phyloP scores from a whole-genome alignment of 1,284 basidiomycete species.

The Heliocybe sulcata region DNA sequence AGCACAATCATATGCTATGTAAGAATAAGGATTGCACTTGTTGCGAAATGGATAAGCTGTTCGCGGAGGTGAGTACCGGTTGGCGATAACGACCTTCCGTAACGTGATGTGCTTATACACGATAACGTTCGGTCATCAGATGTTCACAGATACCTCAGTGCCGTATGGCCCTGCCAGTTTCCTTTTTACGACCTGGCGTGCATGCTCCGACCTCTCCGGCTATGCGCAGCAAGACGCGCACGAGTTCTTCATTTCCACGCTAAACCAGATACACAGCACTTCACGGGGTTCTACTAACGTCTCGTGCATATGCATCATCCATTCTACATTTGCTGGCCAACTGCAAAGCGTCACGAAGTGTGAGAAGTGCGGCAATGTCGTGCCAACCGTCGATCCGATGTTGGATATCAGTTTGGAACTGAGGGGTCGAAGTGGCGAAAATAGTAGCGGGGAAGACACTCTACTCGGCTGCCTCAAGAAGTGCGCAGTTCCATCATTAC shows the following conservation, averaged over 20 bases:
- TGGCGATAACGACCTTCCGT: not conserved
- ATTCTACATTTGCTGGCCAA: slow-evolving; percentile 85
- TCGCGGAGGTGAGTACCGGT: slow-evolving; percentile 58
- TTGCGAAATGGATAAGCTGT: slow-evolving; percentile 93
- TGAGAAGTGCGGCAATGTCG: slow-evolving; percentile 69
- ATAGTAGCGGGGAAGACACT: slow-evolving; percentile 43
- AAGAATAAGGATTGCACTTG: slow-evolving; percentile 77
- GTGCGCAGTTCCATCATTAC: slow-evolving; percentile 26
- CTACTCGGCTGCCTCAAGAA: slow-evolving; percentile 64
- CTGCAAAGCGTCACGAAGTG: slow-evolving; percentile 90
- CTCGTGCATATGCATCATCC: slow-evolving; percentile 87
- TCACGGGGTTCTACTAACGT: slow-evolving; percentile 65
- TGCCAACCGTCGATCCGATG: slow-evolving; percentile 82
- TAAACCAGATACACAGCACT: slow-evolving; percentile 82
- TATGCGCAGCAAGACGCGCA: slow-evolving; percentile 95
- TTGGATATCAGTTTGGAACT: slow-evolving; percentile 90
- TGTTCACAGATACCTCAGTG: slow-evolving; percentile 61
- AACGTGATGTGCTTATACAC: not conserved
- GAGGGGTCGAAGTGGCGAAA: slow-evolving; percentile 43
- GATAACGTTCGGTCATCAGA: slow-evolving; percentile 30
- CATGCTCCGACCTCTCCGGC: slow-evolving; percentile 77
- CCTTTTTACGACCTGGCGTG: slow-evolving; percentile 83
- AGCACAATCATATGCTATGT: slow-evolving; percentile 68
- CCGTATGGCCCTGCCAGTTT: slow-evolving; percentile 84
- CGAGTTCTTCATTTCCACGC: slow-evolving; percentile 79